Evolutionary conservation across 2,329 filamentous ascomycete genomes (phyloP).

Genomic region (Trichoderma endophyticum): DNA sequence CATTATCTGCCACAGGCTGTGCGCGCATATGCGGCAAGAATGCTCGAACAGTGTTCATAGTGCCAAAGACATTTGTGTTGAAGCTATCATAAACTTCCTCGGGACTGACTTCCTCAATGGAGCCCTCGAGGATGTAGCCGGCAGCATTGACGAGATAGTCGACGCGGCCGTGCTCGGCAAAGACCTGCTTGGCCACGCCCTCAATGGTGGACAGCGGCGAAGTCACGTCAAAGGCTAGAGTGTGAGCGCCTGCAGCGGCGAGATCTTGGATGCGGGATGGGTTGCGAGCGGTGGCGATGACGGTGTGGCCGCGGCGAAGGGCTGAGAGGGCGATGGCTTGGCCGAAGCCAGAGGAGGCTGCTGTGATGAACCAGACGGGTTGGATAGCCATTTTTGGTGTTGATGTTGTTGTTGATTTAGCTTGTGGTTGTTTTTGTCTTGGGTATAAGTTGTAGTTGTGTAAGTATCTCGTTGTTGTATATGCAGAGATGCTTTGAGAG

Average conservation of each 20-base stretch:
- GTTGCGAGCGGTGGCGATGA: conserved; percentile 49
- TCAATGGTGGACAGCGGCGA: conserved; percentile 36
- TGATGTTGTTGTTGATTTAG: neutral
- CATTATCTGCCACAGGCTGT: conserved; percentile 29
- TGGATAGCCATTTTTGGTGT: conserved; percentile 15
- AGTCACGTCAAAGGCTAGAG: conserved; percentile 47
- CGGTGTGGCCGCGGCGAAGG: conserved; percentile 45
- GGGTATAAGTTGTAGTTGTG: neutral
- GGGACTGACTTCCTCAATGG: conserved; percentile 39
- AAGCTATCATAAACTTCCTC: conserved; percentile 40
- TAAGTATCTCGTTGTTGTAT: neutral
- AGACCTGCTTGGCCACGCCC: conserved; percentile 33
- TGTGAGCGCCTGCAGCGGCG: conserved; percentile 40
- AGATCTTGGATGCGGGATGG: conserved; percentile 40
- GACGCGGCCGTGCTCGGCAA: conserved; percentile 36
- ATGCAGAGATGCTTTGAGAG: neutral
- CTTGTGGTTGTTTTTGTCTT: neutral
- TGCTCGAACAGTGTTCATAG: conserved; percentile 46
- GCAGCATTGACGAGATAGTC: conserved; percentile 50
- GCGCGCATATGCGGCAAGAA: conserved; percentile 47
- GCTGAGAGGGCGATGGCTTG: conserved; percentile 42
- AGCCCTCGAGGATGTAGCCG: conserved; percentile 43
- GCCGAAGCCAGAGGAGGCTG: conserved; percentile 51
- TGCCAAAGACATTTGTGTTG: conserved; percentile 54
- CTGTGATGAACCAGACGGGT: conserved; percentile 53